Evolutionary conservation across 352 stramenopile genomes (phyloP).

Genomic region (Pelagophyceae sp.): DNA sequence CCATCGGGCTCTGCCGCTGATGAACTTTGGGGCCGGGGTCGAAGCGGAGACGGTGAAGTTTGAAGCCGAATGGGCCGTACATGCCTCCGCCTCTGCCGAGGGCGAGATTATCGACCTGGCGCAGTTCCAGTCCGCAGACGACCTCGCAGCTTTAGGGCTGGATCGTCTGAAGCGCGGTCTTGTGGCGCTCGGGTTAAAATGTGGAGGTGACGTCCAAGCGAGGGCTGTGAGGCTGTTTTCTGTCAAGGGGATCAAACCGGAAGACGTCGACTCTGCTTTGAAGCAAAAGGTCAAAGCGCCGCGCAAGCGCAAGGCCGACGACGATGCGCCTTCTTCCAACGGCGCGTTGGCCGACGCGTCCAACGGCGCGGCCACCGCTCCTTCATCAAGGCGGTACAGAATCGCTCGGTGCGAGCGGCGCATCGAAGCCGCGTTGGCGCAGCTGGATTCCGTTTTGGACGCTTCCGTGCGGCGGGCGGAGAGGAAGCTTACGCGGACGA

Average conservation of each 20-base stretch:
- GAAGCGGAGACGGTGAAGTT: conserved; percentile 44
- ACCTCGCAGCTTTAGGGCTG: conserved; percentile 70
- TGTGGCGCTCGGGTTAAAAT: conserved; percentile 82
- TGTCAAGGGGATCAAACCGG: conserved; percentile 74
- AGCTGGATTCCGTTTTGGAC: conserved; percentile 49
- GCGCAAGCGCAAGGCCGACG: conserved; percentile 38
- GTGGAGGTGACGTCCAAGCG: conserved; percentile 79
- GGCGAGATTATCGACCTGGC: conserved; percentile 35
- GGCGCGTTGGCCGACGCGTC: neutral
- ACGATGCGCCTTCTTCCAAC: neutral
- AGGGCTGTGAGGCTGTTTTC: conserved; percentile 77
- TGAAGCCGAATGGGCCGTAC: conserved; percentile 46
- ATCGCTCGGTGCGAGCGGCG: conserved; percentile 47
- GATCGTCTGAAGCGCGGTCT: conserved; percentile 83
- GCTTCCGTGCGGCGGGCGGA: conserved; percentile 51
- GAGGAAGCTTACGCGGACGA: conserved; percentile 58
- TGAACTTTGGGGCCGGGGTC: conserved; percentile 48
- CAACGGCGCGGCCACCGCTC: neutral
- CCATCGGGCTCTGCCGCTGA: conserved; percentile 50
- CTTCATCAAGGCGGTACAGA: conserved; percentile 32
- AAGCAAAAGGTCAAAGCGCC: conserved; percentile 33
- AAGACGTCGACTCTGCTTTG: conserved; percentile 68
- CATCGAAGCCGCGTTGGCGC: conserved; percentile 45
- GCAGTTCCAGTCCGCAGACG: conserved; percentile 9
- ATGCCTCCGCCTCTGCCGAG: conserved; percentile 35